Percentiles rank a stretch among this genome's conserved stretches.
phyloP scores from a whole-genome alignment of 768 basidiomycete species.

The Omphalotus guepiniiformis region DNA sequence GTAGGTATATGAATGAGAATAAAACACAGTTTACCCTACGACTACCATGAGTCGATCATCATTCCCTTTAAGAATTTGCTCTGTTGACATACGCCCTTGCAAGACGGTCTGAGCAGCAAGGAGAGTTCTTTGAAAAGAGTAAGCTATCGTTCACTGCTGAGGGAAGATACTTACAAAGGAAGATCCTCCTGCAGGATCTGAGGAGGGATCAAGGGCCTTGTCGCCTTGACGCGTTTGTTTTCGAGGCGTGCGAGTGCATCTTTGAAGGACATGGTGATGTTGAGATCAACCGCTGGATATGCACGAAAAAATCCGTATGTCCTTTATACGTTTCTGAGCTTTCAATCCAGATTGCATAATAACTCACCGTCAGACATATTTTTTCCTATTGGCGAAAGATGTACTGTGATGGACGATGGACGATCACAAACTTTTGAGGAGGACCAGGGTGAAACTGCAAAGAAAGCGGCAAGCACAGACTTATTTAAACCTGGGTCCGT shows the following conservation, averaged over 20 bases:
- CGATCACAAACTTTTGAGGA: neutral
- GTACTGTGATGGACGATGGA: neutral
- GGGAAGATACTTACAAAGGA: slow-evolving; percentile 56
- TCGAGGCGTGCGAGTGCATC: slow-evolving; percentile 80
- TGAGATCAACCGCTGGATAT: slow-evolving; percentile 37
- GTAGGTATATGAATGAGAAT: neutral
- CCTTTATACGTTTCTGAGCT: neutral
- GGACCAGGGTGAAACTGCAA: neutral
- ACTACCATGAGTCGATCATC: slow-evolving; percentile 94
- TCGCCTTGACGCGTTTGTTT: slow-evolving; percentile 82
- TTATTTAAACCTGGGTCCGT: no score
- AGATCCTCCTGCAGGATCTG: slow-evolving; percentile 93
- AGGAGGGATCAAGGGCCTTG: slow-evolving; percentile 87
- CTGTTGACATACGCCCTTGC: slow-evolving; percentile 74
- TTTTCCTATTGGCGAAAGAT: neutral
- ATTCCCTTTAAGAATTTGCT: slow-evolving; percentile 75
- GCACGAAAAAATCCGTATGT: neutral
- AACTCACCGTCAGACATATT: neutral
- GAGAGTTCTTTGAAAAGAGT: slow-evolving; percentile 50
- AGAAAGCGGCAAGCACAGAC: no score
- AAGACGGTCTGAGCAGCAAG: slow-evolving; percentile 84
- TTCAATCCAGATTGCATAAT: neutral
- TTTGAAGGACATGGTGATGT: slow-evolving; percentile 71
- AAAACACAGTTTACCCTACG: slow-evolving; percentile 65
- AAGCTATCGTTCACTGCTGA: slow-evolving; percentile 3